Conservation (phyloP, 164 flowering plant species). For the Cinnamomum micranthum region DNA sequence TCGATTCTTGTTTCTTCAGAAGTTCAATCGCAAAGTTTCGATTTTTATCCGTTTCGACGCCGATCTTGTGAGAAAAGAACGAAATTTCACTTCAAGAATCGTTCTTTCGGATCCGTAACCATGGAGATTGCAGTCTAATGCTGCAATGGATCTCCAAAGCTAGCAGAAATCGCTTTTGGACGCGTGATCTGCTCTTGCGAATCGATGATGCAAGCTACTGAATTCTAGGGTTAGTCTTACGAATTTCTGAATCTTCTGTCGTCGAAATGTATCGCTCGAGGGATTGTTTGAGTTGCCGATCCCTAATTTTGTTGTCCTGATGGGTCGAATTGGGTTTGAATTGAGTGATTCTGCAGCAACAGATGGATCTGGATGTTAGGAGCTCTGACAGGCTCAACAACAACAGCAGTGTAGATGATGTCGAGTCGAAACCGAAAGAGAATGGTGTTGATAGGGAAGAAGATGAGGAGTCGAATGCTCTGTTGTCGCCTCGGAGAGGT, state of each 20-base stretch:
- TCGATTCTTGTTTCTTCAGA: not conserved
- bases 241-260: not conserved
- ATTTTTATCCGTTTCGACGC: not conserved
- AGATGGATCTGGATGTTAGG: slow-evolving; percentile 34
- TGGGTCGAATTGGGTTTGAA: slow-evolving; percentile 4
- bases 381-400: slow-evolving; percentile 19
- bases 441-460: slow-evolving; percentile 25
- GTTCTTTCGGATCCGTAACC: not conserved
- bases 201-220: too few species aligned
- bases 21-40: not conserved
- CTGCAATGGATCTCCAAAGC: not conserved
- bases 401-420: slow-evolving; percentile 7
- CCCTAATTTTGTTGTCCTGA: not conserved
- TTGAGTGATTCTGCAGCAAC: not conserved
- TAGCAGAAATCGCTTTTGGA: not conserved
- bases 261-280: not conserved
- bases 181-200: too few species aligned
- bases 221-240: not conserved
- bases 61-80: not conserved
- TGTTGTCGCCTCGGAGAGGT: slow-evolving; percentile 43
- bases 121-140: not conserved
- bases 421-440: slow-evolving; percentile 12
- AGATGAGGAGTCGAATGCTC: slow-evolving; percentile 33
- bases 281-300: not conserved
- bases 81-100: not conserved